Evolutionary conservation across 2,329 filamentous ascomycete species (phyloP), one percentile per base, ranked within the genome.

Genomic region (Colletotrichum truncatum): DNA sequence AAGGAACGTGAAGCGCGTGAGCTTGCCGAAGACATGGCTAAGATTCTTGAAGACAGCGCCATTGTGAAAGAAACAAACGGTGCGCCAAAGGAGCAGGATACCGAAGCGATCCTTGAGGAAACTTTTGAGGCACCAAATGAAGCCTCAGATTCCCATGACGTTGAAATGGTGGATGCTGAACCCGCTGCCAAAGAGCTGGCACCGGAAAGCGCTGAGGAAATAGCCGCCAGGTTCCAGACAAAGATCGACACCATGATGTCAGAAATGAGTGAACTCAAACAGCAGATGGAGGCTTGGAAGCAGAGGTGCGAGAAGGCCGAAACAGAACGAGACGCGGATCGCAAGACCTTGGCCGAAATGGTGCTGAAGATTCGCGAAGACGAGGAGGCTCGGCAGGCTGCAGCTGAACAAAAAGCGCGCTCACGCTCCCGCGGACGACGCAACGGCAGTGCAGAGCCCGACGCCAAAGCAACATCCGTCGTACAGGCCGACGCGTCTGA

Each of bases 291-390:
- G 57, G 80, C 84, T 6, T 97, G 93, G 81, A 91, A 91, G 72
- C 82, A 87, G 60, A 89, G 93, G 28, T 94, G 94, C 8, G 92
- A 97, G 76, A 85, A 82, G 64, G 94, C 94, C 4, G 95, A 98
- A 75, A 81, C 86, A 8, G 94, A 97, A 71, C 87, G 91, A 46
- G 88, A 91, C 58, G 84, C 87, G 41, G 88, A 90, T 57, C 89
- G 91, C 58, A 90, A 91, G 76, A 91, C 91, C 1, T 80, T 99
- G 45, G 90, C 92, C 1, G 93, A 97, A 74, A 96, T 98, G 93
- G 90, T 98, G 11, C 84, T 93, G 71, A 90, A 91, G 69, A 91
- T 98, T 60, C 88, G 94, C 56, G 85, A 83, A 71, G 89, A 94
- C 70, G 88, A 89, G 70, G 87, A 87, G 69, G 84, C 81, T 28